These are phyloP conservation scores for Hanseniaspora taiwanica DNA, from an alignment of 805 yeast genomes.

Conservation along the genomic window DNA sequence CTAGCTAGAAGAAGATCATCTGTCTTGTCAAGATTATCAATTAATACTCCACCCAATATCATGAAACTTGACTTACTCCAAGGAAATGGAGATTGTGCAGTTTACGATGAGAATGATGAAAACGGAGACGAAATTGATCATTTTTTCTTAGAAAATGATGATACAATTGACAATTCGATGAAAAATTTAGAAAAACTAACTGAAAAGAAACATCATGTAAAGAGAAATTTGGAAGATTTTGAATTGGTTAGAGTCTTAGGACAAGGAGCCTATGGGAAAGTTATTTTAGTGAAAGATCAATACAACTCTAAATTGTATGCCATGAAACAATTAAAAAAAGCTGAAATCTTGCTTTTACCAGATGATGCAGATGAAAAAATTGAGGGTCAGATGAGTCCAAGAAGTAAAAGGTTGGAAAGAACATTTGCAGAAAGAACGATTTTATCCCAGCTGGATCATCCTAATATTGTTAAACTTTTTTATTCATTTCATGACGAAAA, in stretches of 20 bases:
- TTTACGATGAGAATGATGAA: not conserved
- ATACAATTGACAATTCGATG: not conserved
- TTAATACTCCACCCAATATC: constrained; percentile 17
- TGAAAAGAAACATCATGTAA: not conserved
- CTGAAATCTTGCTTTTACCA: constrained; percentile 48
- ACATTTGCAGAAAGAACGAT: constrained; percentile 73
- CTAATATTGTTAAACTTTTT: constrained; percentile 67
- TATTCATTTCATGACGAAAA: constrained; percentile 75
- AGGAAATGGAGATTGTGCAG: too few relatives aligned
- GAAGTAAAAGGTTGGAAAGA: constrained; percentile 46
- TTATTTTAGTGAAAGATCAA: constrained; percentile 57
- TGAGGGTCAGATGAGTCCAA: constrained; percentile 8
- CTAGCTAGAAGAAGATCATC: constrained; percentile 19
- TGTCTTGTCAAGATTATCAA: constrained; percentile 17
- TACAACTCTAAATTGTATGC: constrained; percentile 58
- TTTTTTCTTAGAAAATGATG: not conserved
- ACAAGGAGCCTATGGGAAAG: constrained; percentile 83
- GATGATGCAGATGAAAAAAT: constrained; percentile 16
- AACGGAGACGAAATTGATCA: not conserved
- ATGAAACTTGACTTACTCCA: constrained; percentile 11
- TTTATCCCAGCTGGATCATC: constrained; percentile 56
- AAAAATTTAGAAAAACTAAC: too few relatives aligned
- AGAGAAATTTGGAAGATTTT: constrained; percentile 38
- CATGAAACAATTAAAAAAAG: constrained; percentile 75
- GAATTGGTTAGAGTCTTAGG: constrained; percentile 69